These are phyloP conservation scores for Hibiscus tridactylites DNA, from an alignment of 345 rosid genomes.

Conservation along the genomic window DNA sequence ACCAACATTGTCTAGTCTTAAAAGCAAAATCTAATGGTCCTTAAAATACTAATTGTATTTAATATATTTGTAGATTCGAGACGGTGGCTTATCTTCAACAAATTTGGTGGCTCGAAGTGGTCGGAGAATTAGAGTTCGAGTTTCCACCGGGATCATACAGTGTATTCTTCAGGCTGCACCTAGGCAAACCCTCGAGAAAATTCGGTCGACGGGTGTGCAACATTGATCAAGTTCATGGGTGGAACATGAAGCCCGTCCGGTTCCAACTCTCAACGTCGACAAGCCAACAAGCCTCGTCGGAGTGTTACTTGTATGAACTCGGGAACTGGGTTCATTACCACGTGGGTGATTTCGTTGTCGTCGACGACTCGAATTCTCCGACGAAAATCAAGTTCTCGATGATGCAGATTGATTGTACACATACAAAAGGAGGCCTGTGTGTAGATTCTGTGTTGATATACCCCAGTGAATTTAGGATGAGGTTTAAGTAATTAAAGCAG, in stretches of 20 bases:
- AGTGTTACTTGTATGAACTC: slow-evolving; percentile 41
- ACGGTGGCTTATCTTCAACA: slow-evolving; percentile 84
- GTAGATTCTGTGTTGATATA: slow-evolving; percentile 65
- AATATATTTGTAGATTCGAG: slow-evolving; percentile 36
- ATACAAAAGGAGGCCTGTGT: slow-evolving; percentile 89
- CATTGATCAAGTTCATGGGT: slow-evolving; percentile 76
- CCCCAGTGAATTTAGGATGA: slow-evolving; percentile 39
- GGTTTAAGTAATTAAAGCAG: slow-evolving; percentile 10
- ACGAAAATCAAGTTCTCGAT: slow-evolving; percentile 61
- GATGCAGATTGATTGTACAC: slow-evolving; percentile 96
- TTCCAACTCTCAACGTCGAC: slow-evolving; percentile 72
- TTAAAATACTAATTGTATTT: not conserved
- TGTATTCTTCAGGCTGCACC: slow-evolving; percentile 60
- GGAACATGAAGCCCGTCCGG: slow-evolving; percentile 72
- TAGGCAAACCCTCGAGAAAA: slow-evolving; percentile 50
- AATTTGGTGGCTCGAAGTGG: slow-evolving; percentile 93
- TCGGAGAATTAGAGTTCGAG: slow-evolving; percentile 64
- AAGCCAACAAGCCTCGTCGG: slow-evolving; percentile 48
- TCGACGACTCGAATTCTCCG: slow-evolving; percentile 28
- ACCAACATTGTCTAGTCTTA: not conserved
- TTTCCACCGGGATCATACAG: slow-evolving; percentile 67
- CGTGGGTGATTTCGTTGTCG: slow-evolving; percentile 65
- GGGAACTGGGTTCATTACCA: slow-evolving; percentile 73
- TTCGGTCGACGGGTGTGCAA: slow-evolving; percentile 59
- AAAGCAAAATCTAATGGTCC: not conserved